phyloP scores from a whole-genome alignment of 176 grass and related monocot genomes.

The Oryza punctata region DNA sequence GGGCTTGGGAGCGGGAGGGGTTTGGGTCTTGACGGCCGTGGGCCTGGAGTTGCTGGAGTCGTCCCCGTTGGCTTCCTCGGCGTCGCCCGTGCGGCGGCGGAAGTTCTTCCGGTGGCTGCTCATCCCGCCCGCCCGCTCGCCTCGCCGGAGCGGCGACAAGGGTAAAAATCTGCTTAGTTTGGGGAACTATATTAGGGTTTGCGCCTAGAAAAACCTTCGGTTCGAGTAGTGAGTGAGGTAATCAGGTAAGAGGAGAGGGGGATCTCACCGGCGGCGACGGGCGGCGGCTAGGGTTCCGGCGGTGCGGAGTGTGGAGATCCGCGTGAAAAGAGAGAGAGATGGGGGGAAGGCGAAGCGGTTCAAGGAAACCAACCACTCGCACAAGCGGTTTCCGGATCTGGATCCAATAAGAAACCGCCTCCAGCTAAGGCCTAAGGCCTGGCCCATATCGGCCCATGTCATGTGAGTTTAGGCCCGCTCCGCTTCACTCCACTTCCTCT shows the following conservation, averaged over 20 bases:
- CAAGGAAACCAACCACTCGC: not conserved
- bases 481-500: not conserved
- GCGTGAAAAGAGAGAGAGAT: not conserved
- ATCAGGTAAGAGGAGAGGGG: not conserved
- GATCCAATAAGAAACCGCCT: constrained; percentile 17
- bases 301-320: constrained; percentile 21
- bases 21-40: constrained; percentile 34
- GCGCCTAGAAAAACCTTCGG: not conserved
- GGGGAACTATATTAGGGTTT: not conserved
- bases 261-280: constrained; percentile 20
- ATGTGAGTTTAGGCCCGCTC: not conserved
- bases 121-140: constrained; percentile 30
- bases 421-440: not conserved
- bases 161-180: not conserved
- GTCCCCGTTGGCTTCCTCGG: constrained; percentile 52
- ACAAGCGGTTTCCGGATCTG: not conserved
- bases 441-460: not conserved
- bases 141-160: not conserved
- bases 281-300: constrained; percentile 47
- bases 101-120: constrained; percentile 74
- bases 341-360: not conserved
- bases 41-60: constrained; percentile 26
- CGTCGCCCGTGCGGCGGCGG: constrained; percentile 63
- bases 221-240: not conserved
- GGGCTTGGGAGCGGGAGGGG: constrained; percentile 50